A percentile compares a stretch with the other conserved stretches of the same genome.
These are phyloP conservation scores for Metarhizium robertsii DNA, from an alignment of 2,329 filamentous ascomycete genomes.

Conservation along the genomic window DNA sequence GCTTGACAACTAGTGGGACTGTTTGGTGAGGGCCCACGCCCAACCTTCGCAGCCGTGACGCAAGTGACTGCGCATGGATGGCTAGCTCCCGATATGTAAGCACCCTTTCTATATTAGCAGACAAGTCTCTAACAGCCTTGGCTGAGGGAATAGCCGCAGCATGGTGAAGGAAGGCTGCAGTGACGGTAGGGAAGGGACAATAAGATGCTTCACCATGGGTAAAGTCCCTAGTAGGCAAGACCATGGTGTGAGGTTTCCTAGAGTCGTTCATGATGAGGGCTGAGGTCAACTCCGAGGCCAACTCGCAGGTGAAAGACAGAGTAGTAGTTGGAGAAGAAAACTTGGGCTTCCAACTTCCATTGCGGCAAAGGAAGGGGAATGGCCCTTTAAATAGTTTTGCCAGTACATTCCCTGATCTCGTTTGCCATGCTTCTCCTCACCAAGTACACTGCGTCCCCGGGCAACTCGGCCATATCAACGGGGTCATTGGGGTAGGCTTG, in stretches of 20 bases:
- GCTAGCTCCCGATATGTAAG: slow-evolving; percentile 38
- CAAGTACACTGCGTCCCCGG: slow-evolving; percentile 3
- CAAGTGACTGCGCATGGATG: slow-evolving; percentile 29
- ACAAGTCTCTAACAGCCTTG: slow-evolving; percentile 29
- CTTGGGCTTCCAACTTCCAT: slow-evolving; percentile 1
- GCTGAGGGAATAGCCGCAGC: slow-evolving; percentile 25
- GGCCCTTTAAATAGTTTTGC: slow-evolving; percentile 11
- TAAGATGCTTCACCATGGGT: slow-evolving; percentile 10
- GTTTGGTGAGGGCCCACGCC: slow-evolving; percentile 35
- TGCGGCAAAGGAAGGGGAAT: background rate
- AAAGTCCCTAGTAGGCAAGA: slow-evolving; percentile 6
- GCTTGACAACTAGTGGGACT: slow-evolving; percentile 45
- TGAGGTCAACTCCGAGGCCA: slow-evolving; percentile 1
- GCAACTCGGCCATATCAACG: slow-evolving; percentile 4
- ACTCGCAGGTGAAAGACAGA: slow-evolving; percentile 1
- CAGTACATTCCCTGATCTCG: slow-evolving; percentile 3
- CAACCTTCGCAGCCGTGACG: slow-evolving; percentile 25
- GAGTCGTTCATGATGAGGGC: slow-evolving; percentile 8
- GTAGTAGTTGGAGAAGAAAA: slow-evolving; percentile 1
- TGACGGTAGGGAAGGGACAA: slow-evolving; percentile 28
- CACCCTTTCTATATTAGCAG: slow-evolving; percentile 15
- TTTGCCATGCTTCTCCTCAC: background rate
- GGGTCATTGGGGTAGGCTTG: background rate
- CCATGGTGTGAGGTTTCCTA: slow-evolving; percentile 4
- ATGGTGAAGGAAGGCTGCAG: slow-evolving; percentile 28